Evolutionary conservation across 2,329 filamentous ascomycete species (phyloP), one percentile per base, ranked within the genome.

Genomic region (Drechslerella coelobrocha): DNA sequence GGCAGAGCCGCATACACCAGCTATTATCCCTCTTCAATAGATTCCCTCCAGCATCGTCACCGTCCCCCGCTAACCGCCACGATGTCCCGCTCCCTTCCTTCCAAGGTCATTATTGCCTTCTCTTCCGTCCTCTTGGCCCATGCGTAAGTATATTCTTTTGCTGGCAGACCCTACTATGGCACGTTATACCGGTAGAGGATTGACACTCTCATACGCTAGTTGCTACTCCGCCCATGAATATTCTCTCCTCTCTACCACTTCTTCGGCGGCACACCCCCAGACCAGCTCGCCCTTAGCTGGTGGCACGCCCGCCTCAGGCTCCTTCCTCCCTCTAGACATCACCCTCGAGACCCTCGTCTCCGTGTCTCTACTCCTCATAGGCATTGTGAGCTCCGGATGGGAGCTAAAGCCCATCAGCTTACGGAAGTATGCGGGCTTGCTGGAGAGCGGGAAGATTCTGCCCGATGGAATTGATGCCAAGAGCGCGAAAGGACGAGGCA

Each of bases 201-300:
- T 31, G 59, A n/a, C 37, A 17, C 27, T n/a, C 24, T 34, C 5
- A 21, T 6, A 74, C 34, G 74, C 60, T 78, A 99, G 94, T 73
- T 95, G 92, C 81, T 99, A 97, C 81, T 99, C 94, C 55, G 92
- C 92, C 50, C 90, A 96, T 80, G 94, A 99, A 81, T 90, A 96
- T 81, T 88, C 65, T 27, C 65, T 69, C 75, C 85, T 88, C 61
- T 83, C 83, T 74, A 80, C 81, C 43, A 76, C 81, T 2, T 76
- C n/a, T n/a, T n/a, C n/a, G n/a, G n/a, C n/a, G n/a, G n/a, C n/a
- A n/a, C n/a, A n/a, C n/a, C n/a, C 81, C 24, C 78, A 83, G 2
- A 79, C 82, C 27, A 76, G 80, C 19, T 77, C 80, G 12, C 76
- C 81, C 1, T 74, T 79, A 55, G 77, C 56, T 3, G 27, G 24